These are phyloP conservation scores for Cystobasidiaceae sp. DNA, from an alignment of 1,284 basidiomycete species.

Conservation along the genomic window DNA sequence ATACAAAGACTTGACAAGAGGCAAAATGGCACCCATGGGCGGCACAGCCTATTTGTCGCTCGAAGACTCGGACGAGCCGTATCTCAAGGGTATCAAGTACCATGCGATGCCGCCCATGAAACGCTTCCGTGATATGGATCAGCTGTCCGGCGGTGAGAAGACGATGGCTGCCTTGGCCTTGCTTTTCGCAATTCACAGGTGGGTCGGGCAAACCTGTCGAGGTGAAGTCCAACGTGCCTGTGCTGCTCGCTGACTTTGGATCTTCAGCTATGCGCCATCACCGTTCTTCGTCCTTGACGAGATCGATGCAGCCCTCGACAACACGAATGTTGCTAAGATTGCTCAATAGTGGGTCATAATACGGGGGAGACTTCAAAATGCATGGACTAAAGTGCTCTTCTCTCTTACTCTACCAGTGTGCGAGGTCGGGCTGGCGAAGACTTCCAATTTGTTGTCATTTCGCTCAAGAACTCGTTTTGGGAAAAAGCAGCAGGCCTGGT, in stretches of 20 bases:
- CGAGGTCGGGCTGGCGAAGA: slow-evolving; percentile 47
- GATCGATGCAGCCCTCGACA: slow-evolving; percentile 93
- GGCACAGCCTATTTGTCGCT: slow-evolving; percentile 93
- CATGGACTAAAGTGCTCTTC: slow-evolving; percentile 9
- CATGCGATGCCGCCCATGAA: slow-evolving; percentile 99
- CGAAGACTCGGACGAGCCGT: slow-evolving; percentile 90
- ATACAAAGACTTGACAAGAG: slow-evolving; percentile 97
- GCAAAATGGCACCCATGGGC: slow-evolving; percentile 83
- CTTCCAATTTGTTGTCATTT: slow-evolving; percentile 97
- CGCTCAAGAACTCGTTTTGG: slow-evolving; percentile 59
- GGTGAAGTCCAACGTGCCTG: background rate
- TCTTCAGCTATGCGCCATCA: slow-evolving; percentile 80
- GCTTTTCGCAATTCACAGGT: slow-evolving; percentile 94
- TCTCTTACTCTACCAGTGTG: background rate
- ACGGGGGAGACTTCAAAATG: slow-evolving; percentile 51
- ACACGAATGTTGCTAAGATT: slow-evolving; percentile 88
- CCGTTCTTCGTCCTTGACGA: slow-evolving; percentile 99
- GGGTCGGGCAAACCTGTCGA: slow-evolving; percentile 24
- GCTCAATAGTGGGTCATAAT: slow-evolving; percentile 82
- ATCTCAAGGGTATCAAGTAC: slow-evolving; percentile 90
- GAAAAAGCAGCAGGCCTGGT: slow-evolving; percentile 41
- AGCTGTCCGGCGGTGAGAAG: slow-evolving; percentile 96
- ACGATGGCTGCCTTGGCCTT: slow-evolving; percentile 94
- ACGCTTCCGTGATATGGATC: slow-evolving; percentile 97
- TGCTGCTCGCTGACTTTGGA: slow-evolving; percentile 16